phyloP scores from a whole-genome alignment of 2,329 filamentous ascomycete species.

The Venturia aucupariae region DNA sequence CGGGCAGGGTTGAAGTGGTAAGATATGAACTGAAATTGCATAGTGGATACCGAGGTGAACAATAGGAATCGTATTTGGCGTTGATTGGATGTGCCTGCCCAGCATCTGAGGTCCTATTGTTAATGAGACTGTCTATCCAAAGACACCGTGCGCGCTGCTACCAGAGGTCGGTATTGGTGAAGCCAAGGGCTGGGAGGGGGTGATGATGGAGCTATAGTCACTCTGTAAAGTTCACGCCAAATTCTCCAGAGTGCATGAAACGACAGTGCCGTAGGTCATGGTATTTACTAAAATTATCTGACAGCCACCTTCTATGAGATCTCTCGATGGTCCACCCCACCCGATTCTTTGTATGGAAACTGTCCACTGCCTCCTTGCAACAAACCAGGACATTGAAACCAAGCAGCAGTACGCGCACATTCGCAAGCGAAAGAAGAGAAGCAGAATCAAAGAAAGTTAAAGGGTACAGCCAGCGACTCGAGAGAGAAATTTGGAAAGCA shows the following conservation, averaged over 20 bases:
- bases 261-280: not conserved
- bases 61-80: not conserved
- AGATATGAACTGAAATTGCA: too few relatives aligned
- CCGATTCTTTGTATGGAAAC: not conserved
- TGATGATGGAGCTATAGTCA: not conserved
- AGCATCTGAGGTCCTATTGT: not conserved
- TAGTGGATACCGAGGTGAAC: not conserved
- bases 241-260: not conserved
- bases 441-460: not conserved
- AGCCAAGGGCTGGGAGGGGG: not conserved
- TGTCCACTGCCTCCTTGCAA: not conserved
- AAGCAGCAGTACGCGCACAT: not conserved
- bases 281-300: not conserved
- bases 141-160: not conserved
- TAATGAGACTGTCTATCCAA: not conserved
- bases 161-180: too few relatives aligned
- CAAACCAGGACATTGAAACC: not conserved
- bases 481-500: not conserved
- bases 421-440: not conserved
- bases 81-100: not conserved
- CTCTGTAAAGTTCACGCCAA: not conserved
- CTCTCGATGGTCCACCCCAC: not conserved
- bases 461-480: not conserved
- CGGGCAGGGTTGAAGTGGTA: too few relatives aligned
- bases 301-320: not conserved